Evolutionary conservation across 1,284 basidiomycete species (phyloP), one percentile per base, ranked within the genome.

Genomic region (Schizopora paradoxa): DNA sequence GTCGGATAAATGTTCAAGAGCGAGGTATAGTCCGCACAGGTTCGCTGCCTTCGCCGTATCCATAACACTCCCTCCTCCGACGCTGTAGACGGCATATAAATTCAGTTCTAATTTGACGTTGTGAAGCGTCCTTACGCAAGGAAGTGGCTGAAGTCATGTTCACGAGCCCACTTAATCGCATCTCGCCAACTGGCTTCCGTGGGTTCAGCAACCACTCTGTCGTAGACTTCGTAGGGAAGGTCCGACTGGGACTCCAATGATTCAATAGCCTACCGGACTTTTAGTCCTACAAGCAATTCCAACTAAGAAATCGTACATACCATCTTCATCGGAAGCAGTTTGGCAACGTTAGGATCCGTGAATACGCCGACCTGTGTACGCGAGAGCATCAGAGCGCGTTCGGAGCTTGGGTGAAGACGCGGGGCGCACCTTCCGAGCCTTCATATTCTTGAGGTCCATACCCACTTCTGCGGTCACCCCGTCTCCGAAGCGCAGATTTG

Each of bases 41-140:
- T 95, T 95, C 26, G 94, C 92, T 2, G 87, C 81, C 63, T 96
- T 95, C 34, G 91, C 87, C 0, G 93, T 96, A 61, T 97, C 95
- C 63, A 98, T 98, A 23, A 94, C 91, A 54, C 88, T 92, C 52
- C 94, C 94, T 33, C 94, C 94, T 54, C 94, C 93, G 21, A 97
- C 90, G 39, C 86, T 90, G 52, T 31, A 54, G 43, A 32, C 11
- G 2, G 8, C 6, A n/a, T 36, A 29, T n/a, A 32, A 13, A 40
- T 27, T 39, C 37, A 49, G 41, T 21, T 31, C 41, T 27, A 39
- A 51, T 34, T 39, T 27, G 41, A 49, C 22, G 27, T 42, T n/a
- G n/a, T n/a, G n/a, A 35, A 46, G 25, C 14, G 26, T n/a, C 70
- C 80, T 52, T 58, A 89, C 86, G 93, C 93, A 29, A 96, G 73